A percentile compares a stretch with the other conserved stretches of the same genome.
Conservation (phyloP, 1,284 basidiomycete genomes). For the Gymnopus androsaceus region DNA sequence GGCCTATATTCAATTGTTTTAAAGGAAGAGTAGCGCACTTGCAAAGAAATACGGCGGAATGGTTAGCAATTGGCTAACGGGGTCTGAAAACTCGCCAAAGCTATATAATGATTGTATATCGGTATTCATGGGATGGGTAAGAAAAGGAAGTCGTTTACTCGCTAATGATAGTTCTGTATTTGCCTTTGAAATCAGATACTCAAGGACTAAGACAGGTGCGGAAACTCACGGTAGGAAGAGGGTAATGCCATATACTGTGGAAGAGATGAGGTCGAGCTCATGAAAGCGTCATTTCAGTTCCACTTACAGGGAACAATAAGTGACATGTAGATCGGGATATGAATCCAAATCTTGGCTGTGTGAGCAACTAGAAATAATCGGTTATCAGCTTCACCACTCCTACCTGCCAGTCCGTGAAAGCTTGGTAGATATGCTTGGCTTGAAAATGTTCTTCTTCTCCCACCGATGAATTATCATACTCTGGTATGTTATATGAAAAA, state of each 20-base stretch:
- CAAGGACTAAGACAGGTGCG: not conserved
- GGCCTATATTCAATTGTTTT: no score
- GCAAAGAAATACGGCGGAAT: slow-evolving; percentile 70
- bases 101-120: slow-evolving; percentile 32
- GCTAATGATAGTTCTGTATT: slow-evolving; percentile 67
- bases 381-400: slow-evolving; percentile 1
- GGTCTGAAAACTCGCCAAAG: slow-evolving; percentile 53
- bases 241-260: slow-evolving; percentile 20
- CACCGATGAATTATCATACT: slow-evolving; percentile 65
- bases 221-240: slow-evolving; percentile 57
- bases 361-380: not conserved
- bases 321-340: slow-evolving; percentile 63
- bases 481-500: slow-evolving; percentile 29
- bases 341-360: slow-evolving; percentile 48
- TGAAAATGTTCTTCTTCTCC: slow-evolving; percentile 67
- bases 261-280: not conserved
- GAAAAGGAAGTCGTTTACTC: no score
- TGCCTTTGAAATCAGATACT: no score
- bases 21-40: slow-evolving; percentile 43
- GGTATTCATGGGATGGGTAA: not conserved
- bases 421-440: slow-evolving; percentile 52
- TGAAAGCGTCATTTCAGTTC: not conserved
- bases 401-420: slow-evolving; percentile 68
- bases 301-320: slow-evolving; percentile 58
- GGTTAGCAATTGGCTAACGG: slow-evolving; percentile 67